Evolutionary conservation across 202 grass and related monocot species (phyloP).

Genomic region (Dendrocalamus latiflorus): DNA sequence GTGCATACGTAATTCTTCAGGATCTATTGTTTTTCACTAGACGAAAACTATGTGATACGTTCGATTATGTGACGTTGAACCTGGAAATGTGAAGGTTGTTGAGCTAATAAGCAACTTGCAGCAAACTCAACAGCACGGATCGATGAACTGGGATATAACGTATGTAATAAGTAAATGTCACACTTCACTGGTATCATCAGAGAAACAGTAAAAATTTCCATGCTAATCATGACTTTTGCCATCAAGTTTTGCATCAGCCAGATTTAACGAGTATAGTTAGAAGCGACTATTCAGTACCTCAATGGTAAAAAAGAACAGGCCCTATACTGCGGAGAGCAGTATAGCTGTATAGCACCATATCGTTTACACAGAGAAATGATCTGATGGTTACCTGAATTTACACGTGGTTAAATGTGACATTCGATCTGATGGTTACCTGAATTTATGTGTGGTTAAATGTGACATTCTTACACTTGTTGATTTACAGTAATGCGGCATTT

Average conservation of each 20-base stretch:
- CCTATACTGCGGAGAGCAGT: neutral
- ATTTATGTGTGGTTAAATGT: constrained; percentile 1
- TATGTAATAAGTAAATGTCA: neutral
- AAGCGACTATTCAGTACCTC: neutral
- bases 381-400: neutral
- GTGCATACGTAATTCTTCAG: neutral
- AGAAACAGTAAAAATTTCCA: neutral
- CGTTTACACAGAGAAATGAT: neutral
- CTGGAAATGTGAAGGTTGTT: neutral
- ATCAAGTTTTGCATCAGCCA: neutral
- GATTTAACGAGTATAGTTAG: neutral
- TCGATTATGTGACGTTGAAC: neutral
- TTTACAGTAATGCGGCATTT: no score
- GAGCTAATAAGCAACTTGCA: neutral
- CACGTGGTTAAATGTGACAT: neutral
- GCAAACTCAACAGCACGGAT: neutral
- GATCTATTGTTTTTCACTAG: neutral
- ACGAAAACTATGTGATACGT: neutral
- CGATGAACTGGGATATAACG: neutral
- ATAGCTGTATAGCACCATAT: neutral
- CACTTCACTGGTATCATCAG: neutral
- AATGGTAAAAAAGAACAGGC: neutral
- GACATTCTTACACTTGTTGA: neutral
- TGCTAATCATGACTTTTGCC: neutral
- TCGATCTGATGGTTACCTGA: neutral